Evolutionary conservation across 225 moss, liverwort and hornwort genomes (phyloP), one percentile per base, ranked within the genome.

Genomic region (Polytrichum commune): DNA sequence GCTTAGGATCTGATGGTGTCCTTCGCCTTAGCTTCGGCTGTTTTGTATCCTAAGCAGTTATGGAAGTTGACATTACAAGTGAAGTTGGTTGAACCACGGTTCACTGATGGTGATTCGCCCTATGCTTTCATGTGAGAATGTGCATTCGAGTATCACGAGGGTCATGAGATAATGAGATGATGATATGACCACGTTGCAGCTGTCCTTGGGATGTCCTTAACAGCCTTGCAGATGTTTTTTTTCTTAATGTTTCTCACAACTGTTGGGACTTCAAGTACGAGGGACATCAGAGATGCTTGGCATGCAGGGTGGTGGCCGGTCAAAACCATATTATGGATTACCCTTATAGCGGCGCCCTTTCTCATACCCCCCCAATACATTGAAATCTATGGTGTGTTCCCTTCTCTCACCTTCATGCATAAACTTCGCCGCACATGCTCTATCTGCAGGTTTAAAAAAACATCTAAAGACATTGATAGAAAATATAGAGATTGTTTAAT

Each of bases 251-350:
- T 86, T 79, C 84, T 94, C 55, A 88, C 90, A 29, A 94, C 93
- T 22, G 88, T 91, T 27, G 84, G 91, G 28, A 90, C 93, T 46
- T 83, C 86, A 27, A 76, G 28, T 61, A 77, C 74, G 6, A 75
- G 88, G 54, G 91, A 91, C 70, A 46, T 63, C 4, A 70, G 89
- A 77, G 78, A 86, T 74, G 76, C 78, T n/a, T 91, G 93, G 93
- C 89, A 93, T 83, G 77, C 82, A 18, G 89, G 91, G 20, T 93
- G 91, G 87, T 94, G 91, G 93, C 90, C 93, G 18, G 64, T 86
- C 30, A 94, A 94, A 72, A 75, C 71, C n/a, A 54, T 83, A 64
- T 29, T 91, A 56, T 91, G 88, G 88, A 76, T 85, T 72, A 35
- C 88, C 16, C 65, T 83, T 4, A 76, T 84, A 75, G 83, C 89